phyloP scores from a whole-genome alignment of 208 protist genomes.

The Wallacemonas sp. region DNA sequence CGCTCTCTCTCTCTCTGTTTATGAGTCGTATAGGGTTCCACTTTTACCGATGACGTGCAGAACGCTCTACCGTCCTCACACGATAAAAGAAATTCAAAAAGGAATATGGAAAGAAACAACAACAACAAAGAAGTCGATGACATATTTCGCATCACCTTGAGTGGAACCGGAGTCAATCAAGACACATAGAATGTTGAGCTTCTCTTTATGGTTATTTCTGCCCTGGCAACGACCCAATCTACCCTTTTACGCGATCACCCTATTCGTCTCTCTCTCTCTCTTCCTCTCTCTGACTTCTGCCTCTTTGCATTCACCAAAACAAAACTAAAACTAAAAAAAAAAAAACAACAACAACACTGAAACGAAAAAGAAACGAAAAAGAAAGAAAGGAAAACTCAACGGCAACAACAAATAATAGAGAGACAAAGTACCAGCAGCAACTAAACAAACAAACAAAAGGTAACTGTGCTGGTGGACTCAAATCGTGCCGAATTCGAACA shows the following conservation, averaged over 20 bases:
- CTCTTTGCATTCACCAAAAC: not conserved
- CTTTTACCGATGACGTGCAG: no score
- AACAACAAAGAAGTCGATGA: no score
- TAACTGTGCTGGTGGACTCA: no score
- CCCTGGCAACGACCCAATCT: not conserved
- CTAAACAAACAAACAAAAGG: no score
- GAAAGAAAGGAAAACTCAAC: not conserved
- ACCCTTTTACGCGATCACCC: not conserved
- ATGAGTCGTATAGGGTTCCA: not conserved
- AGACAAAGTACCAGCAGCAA: no score
- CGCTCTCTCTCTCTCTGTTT: not conserved
- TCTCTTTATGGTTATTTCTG: no score
- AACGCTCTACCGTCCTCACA: slow-evolving; percentile 1
- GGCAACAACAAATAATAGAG: no score
- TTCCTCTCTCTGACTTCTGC: not conserved
- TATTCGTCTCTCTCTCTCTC: not conserved
- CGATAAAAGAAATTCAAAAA: slow-evolving; percentile 10
- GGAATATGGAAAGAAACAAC: no score
- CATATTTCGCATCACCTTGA: no score
- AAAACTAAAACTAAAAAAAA: not conserved
- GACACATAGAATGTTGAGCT: slow-evolving; percentile 7
- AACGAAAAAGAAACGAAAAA: not conserved
- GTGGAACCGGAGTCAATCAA: no score
- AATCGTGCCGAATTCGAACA: no score
- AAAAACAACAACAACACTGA: not conserved